Evolutionary conservation across 331 rosid species (phyloP).

Genomic region (Spiraea crenata): DNA sequence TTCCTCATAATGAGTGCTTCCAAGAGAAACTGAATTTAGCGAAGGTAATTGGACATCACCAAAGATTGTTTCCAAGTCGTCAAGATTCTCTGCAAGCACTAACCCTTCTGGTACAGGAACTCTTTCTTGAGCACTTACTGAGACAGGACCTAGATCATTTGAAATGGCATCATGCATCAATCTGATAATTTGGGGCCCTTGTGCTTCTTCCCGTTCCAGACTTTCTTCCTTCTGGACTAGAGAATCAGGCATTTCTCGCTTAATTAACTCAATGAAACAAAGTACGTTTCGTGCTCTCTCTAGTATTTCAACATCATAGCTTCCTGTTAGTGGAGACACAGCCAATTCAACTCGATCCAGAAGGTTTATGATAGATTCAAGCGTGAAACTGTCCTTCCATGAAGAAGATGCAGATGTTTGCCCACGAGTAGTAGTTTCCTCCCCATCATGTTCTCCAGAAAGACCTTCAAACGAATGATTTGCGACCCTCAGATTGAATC

Average conservation of each 20-base stretch:
- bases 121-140: constrained; percentile 68
- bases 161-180: constrained; percentile 52
- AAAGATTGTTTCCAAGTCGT: constrained; percentile 56
- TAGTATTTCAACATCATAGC: constrained; percentile 74
- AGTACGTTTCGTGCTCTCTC: constrained; percentile 75
- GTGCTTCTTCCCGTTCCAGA: constrained; percentile 33
- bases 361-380: constrained; percentile 46
- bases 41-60: constrained; percentile 57
- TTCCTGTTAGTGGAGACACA: constrained; percentile 49
- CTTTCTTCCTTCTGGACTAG: constrained; percentile 34
- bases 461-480: constrained; percentile 40
- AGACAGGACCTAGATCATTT: constrained; percentile 74
- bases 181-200: constrained; percentile 41
- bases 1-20: constrained; percentile 38
- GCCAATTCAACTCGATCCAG: constrained; percentile 54
- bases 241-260: constrained; percentile 35
- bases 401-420: constrained; percentile 30
- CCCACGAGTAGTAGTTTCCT: constrained; percentile 25
- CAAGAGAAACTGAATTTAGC: constrained; percentile 38
- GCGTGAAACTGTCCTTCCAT: constrained; percentile 31
- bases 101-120: constrained; percentile 81
- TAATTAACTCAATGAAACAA: constrained; percentile 59
- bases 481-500: constrained; percentile 47
- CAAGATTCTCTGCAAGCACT: constrained; percentile 67
- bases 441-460: constrained; percentile 30